Percentiles rank a stretch among this genome's conserved stretches.
Conservation (phyloP, 1,284 basidiomycete species). For the Paramarasmius palmivorus region DNA sequence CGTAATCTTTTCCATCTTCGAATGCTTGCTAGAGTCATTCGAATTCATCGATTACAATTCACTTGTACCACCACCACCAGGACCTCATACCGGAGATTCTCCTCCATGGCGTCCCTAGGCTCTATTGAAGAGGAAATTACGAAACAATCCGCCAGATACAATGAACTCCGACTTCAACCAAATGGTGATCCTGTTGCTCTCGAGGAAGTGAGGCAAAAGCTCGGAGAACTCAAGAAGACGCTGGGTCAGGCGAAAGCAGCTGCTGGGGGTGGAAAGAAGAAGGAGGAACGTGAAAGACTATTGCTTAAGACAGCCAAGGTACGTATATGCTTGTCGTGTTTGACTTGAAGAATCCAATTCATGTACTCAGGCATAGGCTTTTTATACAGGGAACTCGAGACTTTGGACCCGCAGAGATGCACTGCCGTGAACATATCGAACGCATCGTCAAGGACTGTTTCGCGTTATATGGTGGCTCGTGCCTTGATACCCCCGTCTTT, state of each 20-base stretch:
- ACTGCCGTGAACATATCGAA: conserved; percentile 90
- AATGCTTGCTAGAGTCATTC: conserved; percentile 3
- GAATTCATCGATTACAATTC: conserved; percentile 16
- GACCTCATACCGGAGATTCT: conserved; percentile 1
- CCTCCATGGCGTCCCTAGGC: conserved; percentile 11
- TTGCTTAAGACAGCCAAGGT: conserved; percentile 84
- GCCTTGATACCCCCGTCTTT: conserved; percentile 97
- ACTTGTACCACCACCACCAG: conserved; percentile 1
- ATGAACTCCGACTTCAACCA: conserved; percentile 55
- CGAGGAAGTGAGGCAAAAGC: conserved; percentile 67
- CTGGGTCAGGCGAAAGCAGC: conserved; percentile 46
- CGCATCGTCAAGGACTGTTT: conserved; percentile 88
- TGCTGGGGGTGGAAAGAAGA: conserved; percentile 27
- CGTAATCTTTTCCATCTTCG: conserved; percentile 1
- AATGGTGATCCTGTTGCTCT: conserved; percentile 48
- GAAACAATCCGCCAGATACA: conserved; percentile 51
- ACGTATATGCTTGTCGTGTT: conserved; percentile 19
- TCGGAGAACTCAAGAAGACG: conserved; percentile 68
- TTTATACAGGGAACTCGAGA: conserved; percentile 85
- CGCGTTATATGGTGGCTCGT: conserved; percentile 86
- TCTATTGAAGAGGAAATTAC: conserved; percentile 11
- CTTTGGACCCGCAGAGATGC: conserved; percentile 94
- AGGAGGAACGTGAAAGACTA: conserved; percentile 37
- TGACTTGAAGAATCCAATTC: background rate
- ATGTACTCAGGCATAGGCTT: conserved; percentile 5